Base-by-base conservation (phyloP, 495 filamentous ascomycete species). In the Hypoxylon intermedium region DNA sequence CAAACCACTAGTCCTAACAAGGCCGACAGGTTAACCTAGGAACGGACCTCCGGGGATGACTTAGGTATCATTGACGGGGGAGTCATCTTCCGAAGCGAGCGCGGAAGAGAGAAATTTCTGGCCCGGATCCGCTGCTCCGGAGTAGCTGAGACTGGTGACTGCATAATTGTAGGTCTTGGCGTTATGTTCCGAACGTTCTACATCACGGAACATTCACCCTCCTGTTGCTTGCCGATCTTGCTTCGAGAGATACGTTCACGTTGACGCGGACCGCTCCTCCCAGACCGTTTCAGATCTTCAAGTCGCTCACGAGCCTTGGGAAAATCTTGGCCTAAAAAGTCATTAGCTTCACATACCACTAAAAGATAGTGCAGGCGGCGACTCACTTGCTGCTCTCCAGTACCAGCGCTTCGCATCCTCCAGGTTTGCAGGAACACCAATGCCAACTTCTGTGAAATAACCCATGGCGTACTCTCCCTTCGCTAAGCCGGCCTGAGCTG, bases 331-430 rank as follows among this genome's bases (percentile, higher is more conserved):
- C 92, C 94, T 97, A 65, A 75, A 33, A 65, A 50, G 21, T 24
- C 43, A 58, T 72, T 58, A 67, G 44, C 46, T 18, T 40, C 34
- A 9, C 18, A 23, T 49, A 46, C 30, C 2, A 2, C 18, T 9
- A 15, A 0, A 15, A 38, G 6, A n/a, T 19, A 9, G 34, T 4
- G 26, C 40, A 15, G 4, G 30, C 30, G 13, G 52, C 56, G 34
- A 88, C 93, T 86, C 76, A 97, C 94, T 89, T 75, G 94, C 94
- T 77, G 94, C 92, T 75, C 93, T 84, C 84, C 92, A 97, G 77
- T 98, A 98, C 94, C 94, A 98, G 66, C 91, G 83, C 78, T 97
- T 96, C 15, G 93, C 94, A 76, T 97, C 94, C 66, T 98, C 94
- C 60, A 97, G 56, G 70, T 92, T 92, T 3, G 88, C 84, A 21